Evolutionary conservation across 495 filamentous ascomycete genomes (phyloP), one percentile per base, ranked within the genome.

Genomic region (Margaritispora aquatica): DNA sequence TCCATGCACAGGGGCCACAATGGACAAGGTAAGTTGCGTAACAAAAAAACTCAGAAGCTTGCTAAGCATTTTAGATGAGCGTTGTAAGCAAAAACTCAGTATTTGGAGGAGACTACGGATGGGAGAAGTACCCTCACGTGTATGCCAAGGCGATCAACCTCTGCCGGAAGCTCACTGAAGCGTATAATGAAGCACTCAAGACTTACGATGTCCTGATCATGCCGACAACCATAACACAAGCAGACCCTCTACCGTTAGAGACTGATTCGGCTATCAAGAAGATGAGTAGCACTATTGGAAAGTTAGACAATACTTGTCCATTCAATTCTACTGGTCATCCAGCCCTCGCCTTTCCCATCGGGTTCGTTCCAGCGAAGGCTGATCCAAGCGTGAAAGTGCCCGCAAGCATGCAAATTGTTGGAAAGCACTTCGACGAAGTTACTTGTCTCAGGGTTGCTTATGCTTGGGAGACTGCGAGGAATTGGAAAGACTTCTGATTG

Each of bases 391-490:
- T 79, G 9, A 65, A 66, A 56, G 57, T 82, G 47, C 80, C 79
- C 0, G 74, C 79, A 11, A 75, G 80, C 11, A 78, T 84, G 79
- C 79, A 82, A 67, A 73, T 81, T 55, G 70, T 57, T 19, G 54
- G 57, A 11, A 66, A 69, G 22, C 76, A 79, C 15, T 81, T 70
- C 67, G 71, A 74, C 26, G 78, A 80, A 38, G 64, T 71, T 23
- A 77, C 70, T 52, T 70, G 79, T 1, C 57, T 78, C 4, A 63
- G 62, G 31, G 77, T 69, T 48, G 75, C 71, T 2, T 71, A 73
- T 70, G 74, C 83, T 22, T 83, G 85, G 78, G 84, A 86, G 60
- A 83, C 87, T 55, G 83, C 84, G 5, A 80, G 80, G 54, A 65
- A 76, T 41, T 85, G 61, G 56, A 63, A 55, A 31, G 19, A 46